Base-by-base conservation (phyloP, 2,329 filamentous ascomycete species). In the Arthrobotrys pseudoclavata region DNA sequence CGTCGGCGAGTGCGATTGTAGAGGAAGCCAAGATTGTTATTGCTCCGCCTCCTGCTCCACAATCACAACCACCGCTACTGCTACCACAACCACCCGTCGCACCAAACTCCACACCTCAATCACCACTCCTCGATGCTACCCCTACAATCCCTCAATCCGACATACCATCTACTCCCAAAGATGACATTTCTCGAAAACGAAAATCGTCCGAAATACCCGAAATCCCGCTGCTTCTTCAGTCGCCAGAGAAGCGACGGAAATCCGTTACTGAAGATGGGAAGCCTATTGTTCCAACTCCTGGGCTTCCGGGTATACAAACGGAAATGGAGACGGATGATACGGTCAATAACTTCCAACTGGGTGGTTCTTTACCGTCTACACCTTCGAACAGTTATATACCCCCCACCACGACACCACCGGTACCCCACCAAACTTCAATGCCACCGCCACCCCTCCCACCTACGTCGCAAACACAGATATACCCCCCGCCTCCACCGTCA, bases 121-220 rank as follows among this genome's bases (percentile, higher is more conserved):
- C 61, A n/a, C 61, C 29, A 10, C 1, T 6, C 34, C 40, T 22
- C n/a, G 13, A 40, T 24, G 40, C 26, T 34, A n/a, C 26, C 6
- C 4, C 4, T 3, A 13, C 5, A 20, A 18, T 18, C 5, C n/a
- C 26, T 50, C 60, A 34, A 15, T 40, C 52, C 42, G 37, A 48
- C 13, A n/a, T 20, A 12, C 15, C 42, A 15, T 18, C 42, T 34
- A 31, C 18, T 9, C 15, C 34, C 13, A 34, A 57, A 31, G 55
- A 60, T 42, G 55, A 24, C 20, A 53, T 29, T 31, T 26, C 55
- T 29, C 55, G 31, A 26, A 74, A 74, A 47, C 62, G 69, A 53
- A 74, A 68, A 53, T 50, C 50, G 18, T 34, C 53, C 4, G 61
- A 66, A 15, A 20, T 45, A 10, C n/a, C 69, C 0, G 62, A 62